phyloP scores from a whole-genome alignment of 768 basidiomycete species.

The Strobilomyces dryophilus region DNA sequence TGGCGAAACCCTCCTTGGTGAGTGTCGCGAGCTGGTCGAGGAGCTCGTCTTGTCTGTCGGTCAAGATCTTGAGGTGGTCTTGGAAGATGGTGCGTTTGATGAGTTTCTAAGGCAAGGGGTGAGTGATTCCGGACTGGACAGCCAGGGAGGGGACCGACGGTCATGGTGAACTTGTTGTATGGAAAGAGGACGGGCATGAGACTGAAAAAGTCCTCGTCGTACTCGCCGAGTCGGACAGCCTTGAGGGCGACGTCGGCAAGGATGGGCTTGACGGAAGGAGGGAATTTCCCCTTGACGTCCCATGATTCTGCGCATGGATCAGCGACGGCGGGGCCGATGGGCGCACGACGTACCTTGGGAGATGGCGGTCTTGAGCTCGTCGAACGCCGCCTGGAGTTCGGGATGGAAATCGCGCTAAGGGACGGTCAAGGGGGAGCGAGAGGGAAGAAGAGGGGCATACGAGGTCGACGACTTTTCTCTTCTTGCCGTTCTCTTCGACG shows the following conservation, averaged over 20 bases:
- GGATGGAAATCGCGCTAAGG: slow-evolving; percentile 64
- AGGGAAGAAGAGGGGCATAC: slow-evolving; percentile 33
- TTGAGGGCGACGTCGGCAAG: slow-evolving; percentile 68
- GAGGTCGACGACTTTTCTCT: slow-evolving; percentile 65
- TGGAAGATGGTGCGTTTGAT: slow-evolving; percentile 85
- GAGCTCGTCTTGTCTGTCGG: slow-evolving; percentile 63
- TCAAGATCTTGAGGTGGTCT: slow-evolving; percentile 65
- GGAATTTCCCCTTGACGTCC: slow-evolving; percentile 87
- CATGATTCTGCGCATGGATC: slow-evolving; percentile 55
- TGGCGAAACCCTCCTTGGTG: slow-evolving; percentile 61
- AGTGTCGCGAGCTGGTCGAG: slow-evolving; percentile 57
- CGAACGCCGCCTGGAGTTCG: slow-evolving; percentile 58
- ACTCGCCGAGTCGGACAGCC: slow-evolving; percentile 82
- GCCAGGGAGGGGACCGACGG: slow-evolving; percentile 40
- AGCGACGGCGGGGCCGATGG: not conserved
- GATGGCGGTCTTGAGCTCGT: slow-evolving; percentile 58
- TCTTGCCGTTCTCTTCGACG: slow-evolving; percentile 57
- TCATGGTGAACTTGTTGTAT: slow-evolving; percentile 95
- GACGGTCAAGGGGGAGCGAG: not conserved
- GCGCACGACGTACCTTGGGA: slow-evolving; percentile 42
- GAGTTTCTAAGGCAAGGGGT: slow-evolving; percentile 60
- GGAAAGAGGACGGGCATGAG: slow-evolving; percentile 85
- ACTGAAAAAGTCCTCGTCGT: slow-evolving; percentile 90
- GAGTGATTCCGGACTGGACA: not conserved
- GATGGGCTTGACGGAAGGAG: slow-evolving; percentile 67